Conservation (phyloP, 2,329 filamentous ascomycete genomes). For the Phaeophleospora eucalypticola region DNA sequence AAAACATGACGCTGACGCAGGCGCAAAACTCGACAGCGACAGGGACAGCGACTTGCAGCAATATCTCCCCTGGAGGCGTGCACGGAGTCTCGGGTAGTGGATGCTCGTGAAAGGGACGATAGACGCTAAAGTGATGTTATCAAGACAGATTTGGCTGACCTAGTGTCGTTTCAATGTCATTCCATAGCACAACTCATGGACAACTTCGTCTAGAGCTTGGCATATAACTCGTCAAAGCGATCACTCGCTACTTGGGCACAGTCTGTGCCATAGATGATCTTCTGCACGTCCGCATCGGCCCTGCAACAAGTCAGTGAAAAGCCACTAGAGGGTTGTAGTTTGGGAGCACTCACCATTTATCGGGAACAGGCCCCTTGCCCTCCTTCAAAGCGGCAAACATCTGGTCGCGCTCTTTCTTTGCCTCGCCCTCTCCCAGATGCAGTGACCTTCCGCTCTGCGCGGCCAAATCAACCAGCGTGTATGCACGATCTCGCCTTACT, state of each 20-base stretch:
- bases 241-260: constrained; percentile 43
- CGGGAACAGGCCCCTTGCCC: constrained; percentile 42
- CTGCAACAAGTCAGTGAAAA: neutral
- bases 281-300: constrained; percentile 49
- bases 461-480: constrained; percentile 54
- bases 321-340: no score
- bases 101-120: no score
- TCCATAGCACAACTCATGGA: neutral
- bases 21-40: constrained; percentile 32
- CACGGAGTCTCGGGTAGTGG: constrained; percentile 26
- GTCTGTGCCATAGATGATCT: constrained; percentile 47
- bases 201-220: constrained; percentile 20
- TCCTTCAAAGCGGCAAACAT: constrained; percentile 48
- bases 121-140: no score
- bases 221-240: constrained; percentile 37
- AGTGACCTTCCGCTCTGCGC: constrained; percentile 51
- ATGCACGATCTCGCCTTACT: constrained; percentile 54
- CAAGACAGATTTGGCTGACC: no score
- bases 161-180: no score
- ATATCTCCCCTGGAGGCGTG: constrained; percentile 37
- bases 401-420: constrained; percentile 56
- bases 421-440: constrained; percentile 56
- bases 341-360: constrained; percentile 45
- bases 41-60: constrained; percentile 37
- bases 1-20: constrained; percentile 38